A percentile compares a stretch with the other conserved stretches of the same genome.
These are phyloP conservation scores for Ramichloridium luteum DNA, from an alignment of 2,329 filamentous ascomycete genomes.

Conservation along the genomic window DNA sequence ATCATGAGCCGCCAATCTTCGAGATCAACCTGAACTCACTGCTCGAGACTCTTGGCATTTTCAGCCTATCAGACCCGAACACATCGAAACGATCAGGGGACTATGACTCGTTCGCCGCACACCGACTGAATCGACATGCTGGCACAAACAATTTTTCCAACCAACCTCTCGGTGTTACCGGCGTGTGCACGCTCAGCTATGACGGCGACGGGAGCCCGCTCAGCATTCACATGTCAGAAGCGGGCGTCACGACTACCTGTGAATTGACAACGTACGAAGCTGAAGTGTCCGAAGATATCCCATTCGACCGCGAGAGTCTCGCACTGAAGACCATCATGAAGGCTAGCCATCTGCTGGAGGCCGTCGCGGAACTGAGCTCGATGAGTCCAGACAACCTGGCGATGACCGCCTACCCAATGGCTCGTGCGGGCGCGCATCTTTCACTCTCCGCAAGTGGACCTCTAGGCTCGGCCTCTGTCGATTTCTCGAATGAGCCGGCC, in stretches of 20 bases:
- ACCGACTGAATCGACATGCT: slow-evolving; percentile 26
- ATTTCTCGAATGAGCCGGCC: slow-evolving; percentile 35
- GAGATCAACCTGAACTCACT: slow-evolving; percentile 78
- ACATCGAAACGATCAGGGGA: slow-evolving; percentile 23
- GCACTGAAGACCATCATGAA: slow-evolving; percentile 93
- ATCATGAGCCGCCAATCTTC: slow-evolving; percentile 52
- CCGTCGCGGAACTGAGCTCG: slow-evolving; percentile 53
- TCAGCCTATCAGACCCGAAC: slow-evolving; percentile 50
- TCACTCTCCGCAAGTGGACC: slow-evolving; percentile 55
- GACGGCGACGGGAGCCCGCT: slow-evolving; percentile 62
- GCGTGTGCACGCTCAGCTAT: slow-evolving; percentile 77
- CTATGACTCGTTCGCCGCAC: slow-evolving; percentile 28
- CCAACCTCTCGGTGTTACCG: slow-evolving; percentile 68
- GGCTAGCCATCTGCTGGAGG: slow-evolving; percentile 58
- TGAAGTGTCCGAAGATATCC: slow-evolving; percentile 56
- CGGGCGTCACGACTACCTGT: slow-evolving; percentile 77
- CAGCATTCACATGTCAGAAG: slow-evolving; percentile 74
- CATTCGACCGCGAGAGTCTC: slow-evolving; percentile 68
- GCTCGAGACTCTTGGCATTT: slow-evolving; percentile 89
- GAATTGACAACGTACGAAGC: slow-evolving; percentile 68
- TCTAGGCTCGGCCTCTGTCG: slow-evolving; percentile 48
- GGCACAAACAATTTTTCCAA: slow-evolving; percentile 64
- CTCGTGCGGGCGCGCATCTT: slow-evolving; percentile 47
- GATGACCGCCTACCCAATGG: slow-evolving; percentile 34
- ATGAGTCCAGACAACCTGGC: slow-evolving; percentile 49